These are phyloP conservation scores for Gnomoniopsis smithogilvyi DNA, from an alignment of 2,329 filamentous ascomycete genomes.

Conservation along the genomic window DNA sequence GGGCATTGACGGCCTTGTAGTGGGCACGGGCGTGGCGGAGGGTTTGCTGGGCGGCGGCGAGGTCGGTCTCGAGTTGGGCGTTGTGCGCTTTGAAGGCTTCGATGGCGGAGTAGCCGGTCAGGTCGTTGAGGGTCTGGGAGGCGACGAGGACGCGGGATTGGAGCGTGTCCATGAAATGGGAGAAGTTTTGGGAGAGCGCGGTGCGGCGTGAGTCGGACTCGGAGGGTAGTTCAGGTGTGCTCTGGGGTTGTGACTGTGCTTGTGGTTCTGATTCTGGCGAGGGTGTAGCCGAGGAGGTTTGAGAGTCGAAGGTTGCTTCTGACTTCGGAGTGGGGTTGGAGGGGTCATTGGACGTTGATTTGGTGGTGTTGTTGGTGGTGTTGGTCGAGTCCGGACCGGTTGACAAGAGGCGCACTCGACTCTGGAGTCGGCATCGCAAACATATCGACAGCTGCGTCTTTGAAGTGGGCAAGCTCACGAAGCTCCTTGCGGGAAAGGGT, in stretches of 20 bases:
- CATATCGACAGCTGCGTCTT: slow-evolving; percentile 23
- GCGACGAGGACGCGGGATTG: slow-evolving; percentile 82
- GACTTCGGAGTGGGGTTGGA: neutral
- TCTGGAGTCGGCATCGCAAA: slow-evolving; percentile 24
- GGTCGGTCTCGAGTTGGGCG: slow-evolving; percentile 58
- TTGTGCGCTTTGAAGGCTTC: slow-evolving; percentile 82
- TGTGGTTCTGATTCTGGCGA: neutral
- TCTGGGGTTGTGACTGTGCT: neutral
- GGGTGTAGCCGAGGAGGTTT: slow-evolving; percentile 4
- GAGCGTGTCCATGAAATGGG: slow-evolving; percentile 79
- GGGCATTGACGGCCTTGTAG: slow-evolving; percentile 81
- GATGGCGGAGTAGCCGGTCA: slow-evolving; percentile 92
- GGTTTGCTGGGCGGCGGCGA: slow-evolving; percentile 56
- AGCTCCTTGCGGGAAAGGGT: slow-evolving; percentile 5
- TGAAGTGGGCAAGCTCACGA: neutral
- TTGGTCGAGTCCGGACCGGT: slow-evolving; percentile 15
- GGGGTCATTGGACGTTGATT: slow-evolving; percentile 13
- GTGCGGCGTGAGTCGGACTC: slow-evolving; percentile 41
- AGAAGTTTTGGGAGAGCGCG: slow-evolving; percentile 49
- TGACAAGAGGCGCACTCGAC: slow-evolving; percentile 28
- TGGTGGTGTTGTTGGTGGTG: slow-evolving; percentile 23
- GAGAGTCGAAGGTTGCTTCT: neutral
- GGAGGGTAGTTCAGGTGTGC: slow-evolving; percentile 40
- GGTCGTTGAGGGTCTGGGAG: slow-evolving; percentile 84
- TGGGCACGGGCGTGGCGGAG: slow-evolving; percentile 70